These are phyloP conservation scores for Alternaria atra DNA, from an alignment of 2,329 filamentous ascomycete genomes.

Conservation along the genomic window DNA sequence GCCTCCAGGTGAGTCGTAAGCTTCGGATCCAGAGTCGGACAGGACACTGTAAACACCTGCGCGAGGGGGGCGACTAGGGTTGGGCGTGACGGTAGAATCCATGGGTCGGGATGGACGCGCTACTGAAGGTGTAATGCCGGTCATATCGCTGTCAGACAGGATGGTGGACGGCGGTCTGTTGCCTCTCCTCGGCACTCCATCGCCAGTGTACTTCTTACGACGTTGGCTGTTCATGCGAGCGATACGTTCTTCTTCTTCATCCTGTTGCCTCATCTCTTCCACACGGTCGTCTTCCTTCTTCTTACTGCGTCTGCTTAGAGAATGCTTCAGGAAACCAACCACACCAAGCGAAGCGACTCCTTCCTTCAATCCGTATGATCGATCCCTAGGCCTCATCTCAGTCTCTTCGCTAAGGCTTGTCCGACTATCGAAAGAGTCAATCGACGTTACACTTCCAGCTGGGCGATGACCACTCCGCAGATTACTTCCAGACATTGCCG, in stretches of 20 bases:
- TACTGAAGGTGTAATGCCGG: slow-evolving; percentile 56
- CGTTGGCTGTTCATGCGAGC: slow-evolving; percentile 62
- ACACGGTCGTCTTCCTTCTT: slow-evolving; percentile 69
- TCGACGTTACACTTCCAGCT: slow-evolving; percentile 48
- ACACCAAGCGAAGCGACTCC: slow-evolving; percentile 59
- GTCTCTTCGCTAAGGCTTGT: slow-evolving; percentile 48
- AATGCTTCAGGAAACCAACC: slow-evolving; percentile 54
- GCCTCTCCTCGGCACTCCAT: slow-evolving; percentile 58
- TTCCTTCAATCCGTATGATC: slow-evolving; percentile 52
- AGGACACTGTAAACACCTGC: slow-evolving; percentile 49
- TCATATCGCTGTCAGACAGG: slow-evolving; percentile 55
- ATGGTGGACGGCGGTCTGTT: slow-evolving; percentile 50
- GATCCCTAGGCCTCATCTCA: slow-evolving; percentile 29
- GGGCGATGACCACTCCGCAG: slow-evolving; percentile 41
- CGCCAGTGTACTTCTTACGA: slow-evolving; percentile 73
- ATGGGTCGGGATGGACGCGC: slow-evolving; percentile 48
- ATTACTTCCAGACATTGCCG: slow-evolving; percentile 59
- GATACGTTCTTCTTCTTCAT: slow-evolving; percentile 62
- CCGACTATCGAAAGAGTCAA: slow-evolving; percentile 54
- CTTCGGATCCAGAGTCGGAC: slow-evolving; percentile 53
- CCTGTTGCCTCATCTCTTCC: slow-evolving; percentile 61
- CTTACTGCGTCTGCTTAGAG: slow-evolving; percentile 62
- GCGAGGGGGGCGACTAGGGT: slow-evolving; percentile 47
- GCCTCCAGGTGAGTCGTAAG: slow-evolving; percentile 49
- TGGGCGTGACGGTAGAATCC: slow-evolving; percentile 36